A percentile compares a stretch with the other conserved stretches of the same genome.
These are phyloP conservation scores for Paxillus ammoniavirescens DNA, from an alignment of 768 basidiomycete species.

Conservation along the genomic window DNA sequence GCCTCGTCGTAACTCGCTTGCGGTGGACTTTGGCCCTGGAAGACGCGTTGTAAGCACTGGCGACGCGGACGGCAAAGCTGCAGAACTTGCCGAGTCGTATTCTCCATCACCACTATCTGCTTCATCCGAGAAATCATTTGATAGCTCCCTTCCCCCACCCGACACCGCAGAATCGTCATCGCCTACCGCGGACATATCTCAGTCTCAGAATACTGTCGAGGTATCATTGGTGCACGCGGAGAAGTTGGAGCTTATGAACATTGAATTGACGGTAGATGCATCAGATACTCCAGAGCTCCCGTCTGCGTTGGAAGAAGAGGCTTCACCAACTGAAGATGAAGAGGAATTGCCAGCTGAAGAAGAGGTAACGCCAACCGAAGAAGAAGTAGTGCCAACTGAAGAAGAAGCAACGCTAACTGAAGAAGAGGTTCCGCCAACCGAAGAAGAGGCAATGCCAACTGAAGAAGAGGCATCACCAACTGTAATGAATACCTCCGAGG, in stretches of 20 bases:
- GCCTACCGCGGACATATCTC: not conserved
- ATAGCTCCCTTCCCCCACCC: not conserved
- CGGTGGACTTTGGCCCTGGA: conserved; percentile 21
- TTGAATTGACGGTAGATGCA: not conserved
- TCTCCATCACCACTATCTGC: not conserved
- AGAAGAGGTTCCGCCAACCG: too few relatives aligned
- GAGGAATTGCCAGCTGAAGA: too few relatives aligned
- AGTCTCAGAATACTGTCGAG: not conserved
- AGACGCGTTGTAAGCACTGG: conserved; percentile 19
- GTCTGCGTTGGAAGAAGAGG: not conserved
- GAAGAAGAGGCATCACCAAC: not conserved
- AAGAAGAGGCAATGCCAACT: too few relatives aligned
- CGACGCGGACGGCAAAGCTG: conserved; percentile 1
- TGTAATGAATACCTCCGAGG: not conserved
- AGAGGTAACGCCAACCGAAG: too few relatives aligned
- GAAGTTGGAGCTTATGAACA: not conserved
- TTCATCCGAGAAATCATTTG: conserved; percentile 11
- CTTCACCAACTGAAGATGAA: not conserved
- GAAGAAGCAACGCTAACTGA: too few relatives aligned
- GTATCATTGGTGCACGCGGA: conserved; percentile 2
- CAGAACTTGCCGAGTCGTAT: conserved; percentile 5
- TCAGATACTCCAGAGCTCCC: conserved; percentile 1
- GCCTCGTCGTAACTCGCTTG: conserved; percentile 30
- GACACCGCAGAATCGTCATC: not conserved
- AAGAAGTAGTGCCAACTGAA: too few relatives aligned